Evolutionary conservation across 139 green algal genomes (phyloP).

Genomic region (Picochlorum sp.): DNA sequence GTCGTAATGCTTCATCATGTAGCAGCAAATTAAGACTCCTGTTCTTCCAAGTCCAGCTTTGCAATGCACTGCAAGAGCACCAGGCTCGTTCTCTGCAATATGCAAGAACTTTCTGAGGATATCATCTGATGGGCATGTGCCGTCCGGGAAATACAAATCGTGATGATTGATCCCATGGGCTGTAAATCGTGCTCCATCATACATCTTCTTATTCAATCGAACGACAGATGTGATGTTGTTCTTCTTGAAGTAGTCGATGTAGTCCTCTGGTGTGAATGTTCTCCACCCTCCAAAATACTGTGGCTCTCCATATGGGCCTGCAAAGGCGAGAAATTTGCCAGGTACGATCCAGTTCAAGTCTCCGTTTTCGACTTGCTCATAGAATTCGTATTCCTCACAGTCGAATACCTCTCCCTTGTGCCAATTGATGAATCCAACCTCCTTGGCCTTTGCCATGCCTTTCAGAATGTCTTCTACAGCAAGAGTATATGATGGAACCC

Average conservation of each 20-base stretch:
- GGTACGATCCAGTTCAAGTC: constrained; percentile 91
- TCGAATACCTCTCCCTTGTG: constrained; percentile 45
- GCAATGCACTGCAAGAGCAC: constrained; percentile 80
- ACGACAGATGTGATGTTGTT: constrained; percentile 63
- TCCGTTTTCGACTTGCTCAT: constrained; percentile 87
- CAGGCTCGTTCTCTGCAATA: constrained; percentile 57
- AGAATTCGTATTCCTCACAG: constrained; percentile 84
- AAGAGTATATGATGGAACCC: constrained; percentile 67
- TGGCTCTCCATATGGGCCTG: constrained; percentile 49
- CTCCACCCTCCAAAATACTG: constrained; percentile 70
- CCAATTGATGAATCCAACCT: constrained; percentile 75
- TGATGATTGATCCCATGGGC: constrained; percentile 68
- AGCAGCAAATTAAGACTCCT: constrained; percentile 79
- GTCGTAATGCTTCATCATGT: constrained; percentile 88
- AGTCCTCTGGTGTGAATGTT: constrained; percentile 76
- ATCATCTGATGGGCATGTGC: constrained; percentile 64
- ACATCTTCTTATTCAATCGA: constrained; percentile 86
- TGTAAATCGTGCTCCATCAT: constrained; percentile 70
- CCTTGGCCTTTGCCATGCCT: constrained; percentile 63
- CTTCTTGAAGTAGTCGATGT: constrained; percentile 66
- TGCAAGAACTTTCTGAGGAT: constrained; percentile 73
- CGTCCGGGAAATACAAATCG: constrained; percentile 93
- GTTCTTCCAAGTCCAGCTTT: constrained; percentile 93
- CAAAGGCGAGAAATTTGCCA: constrained; percentile 83
- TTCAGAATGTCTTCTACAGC: constrained; percentile 61